Base-by-base conservation (phyloP, 495 filamentous ascomycete species). In the Xanthoparmelia taractica region DNA sequence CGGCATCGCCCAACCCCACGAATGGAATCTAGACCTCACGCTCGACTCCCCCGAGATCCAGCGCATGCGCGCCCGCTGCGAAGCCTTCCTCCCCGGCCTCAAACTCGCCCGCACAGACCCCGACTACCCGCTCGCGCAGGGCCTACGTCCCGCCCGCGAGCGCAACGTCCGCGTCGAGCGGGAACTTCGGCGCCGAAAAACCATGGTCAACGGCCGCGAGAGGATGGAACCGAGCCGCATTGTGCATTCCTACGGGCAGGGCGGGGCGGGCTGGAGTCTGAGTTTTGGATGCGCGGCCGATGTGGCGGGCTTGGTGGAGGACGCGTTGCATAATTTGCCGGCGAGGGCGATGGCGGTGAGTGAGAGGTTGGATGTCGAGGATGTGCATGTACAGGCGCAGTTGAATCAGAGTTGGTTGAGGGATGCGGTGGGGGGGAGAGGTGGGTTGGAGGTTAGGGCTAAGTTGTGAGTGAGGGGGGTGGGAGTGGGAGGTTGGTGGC, bases 181-280 rank as follows among this genome's bases (percentile, higher is more conserved):
- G 1, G 79, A 81, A 60, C 67, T 73, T 18, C 70, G 76, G 20
- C 62, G 67, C 50, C 67, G 38, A 62, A 33, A 18, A 1, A 12
- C 43, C 10, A 23, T 45, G 29, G 23, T 29, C 12, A 3, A 41
- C 15, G 48, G 50, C 1, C 50, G 25, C 8, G 29, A 31, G 38
- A 27, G 23, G n/a, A n/a, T 34, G 67, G 10, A 68, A 69, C 66
- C 71, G 59, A 75, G 73, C 65, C 67, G 71, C 29, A 76, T 80
- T 60, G 72, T 82, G 18, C 79, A 81, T 64, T 73, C 72, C 2
- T 82, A 82, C 63, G 79, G 79, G 8, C 79, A 81, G 57, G 77
- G 78, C 25, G 48, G 75, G 10, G 73, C 75, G 13, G 79, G 79
- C 11, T 82, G 78, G 79, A 75, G 70, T 50, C 59, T 82, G 55